Conservation (phyloP, 2,329 filamentous ascomycete species). For the Massarina eburnea region DNA sequence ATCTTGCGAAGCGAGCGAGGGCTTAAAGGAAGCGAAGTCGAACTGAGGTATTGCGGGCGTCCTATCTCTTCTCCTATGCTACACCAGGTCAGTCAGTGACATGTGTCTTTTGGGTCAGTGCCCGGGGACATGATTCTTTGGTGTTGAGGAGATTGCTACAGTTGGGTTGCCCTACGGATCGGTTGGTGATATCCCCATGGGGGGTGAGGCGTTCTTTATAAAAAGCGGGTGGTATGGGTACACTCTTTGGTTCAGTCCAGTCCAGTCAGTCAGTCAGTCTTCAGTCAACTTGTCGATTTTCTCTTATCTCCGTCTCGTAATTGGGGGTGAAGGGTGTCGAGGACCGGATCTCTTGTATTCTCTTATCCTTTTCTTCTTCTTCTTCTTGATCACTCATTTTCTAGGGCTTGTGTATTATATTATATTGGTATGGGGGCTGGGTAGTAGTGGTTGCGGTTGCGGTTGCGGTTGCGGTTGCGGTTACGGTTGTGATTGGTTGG, state of each 20-base stretch:
- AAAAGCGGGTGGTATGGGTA: background rate
- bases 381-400: background rate
- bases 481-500: too few species aligned
- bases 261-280: background rate
- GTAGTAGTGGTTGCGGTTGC: too few species aligned
- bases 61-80: background rate
- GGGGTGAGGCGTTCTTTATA: background rate
- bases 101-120: background rate
- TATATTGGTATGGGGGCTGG: too few species aligned
- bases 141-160: background rate
- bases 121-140: background rate
- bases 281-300: background rate
- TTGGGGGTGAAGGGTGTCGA: too few species aligned
- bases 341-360: too few species aligned
- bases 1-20: slow-evolving; percentile 60
- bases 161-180: background rate
- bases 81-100: background rate
- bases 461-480: too few species aligned
- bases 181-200: too few species aligned
- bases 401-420: background rate
- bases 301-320: too few species aligned
- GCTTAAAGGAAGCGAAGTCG: slow-evolving; percentile 13
- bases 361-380: too few species aligned
- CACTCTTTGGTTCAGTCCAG: background rate
- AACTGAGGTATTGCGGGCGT: background rate